Base-by-base conservation (phyloP, 2,329 filamentous ascomycete species). In the Periconia digitata region DNA sequence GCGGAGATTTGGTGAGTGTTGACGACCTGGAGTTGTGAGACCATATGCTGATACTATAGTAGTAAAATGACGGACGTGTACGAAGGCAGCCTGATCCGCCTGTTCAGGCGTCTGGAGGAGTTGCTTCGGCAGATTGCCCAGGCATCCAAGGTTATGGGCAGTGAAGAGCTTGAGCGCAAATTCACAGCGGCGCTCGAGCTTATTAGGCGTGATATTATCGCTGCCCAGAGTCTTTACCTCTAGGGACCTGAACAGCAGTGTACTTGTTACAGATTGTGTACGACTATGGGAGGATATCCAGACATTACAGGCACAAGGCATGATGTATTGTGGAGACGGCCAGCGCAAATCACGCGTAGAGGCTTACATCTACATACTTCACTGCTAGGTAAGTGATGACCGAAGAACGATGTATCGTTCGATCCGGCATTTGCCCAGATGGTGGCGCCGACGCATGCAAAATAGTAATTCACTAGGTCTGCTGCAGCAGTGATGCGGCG, bases 1-100 rank as follows among this genome's bases (percentile, higher is more conserved):
- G 85, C 89, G 1, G 86, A 96, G 60, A 96, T 99, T 54, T 97
- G 94, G 92, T 96, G 83, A 67, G 90, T n/a, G n/a, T n/a, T n/a
- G 83, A 40, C 44, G 22, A 20, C 35, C 20, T 35, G 49, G 42
- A 49, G 15, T 10, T 7, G 37, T 39, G 20, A 17, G 8, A 34
- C 13, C 17, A 15, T 41, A 12, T 43, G 46, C 34, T 56, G 42
- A 56, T 44, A 27, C 20, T 16, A 29, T 43, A n/a, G 40, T 47
- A 95, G 92, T 75, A 95, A 95, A 90, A 96, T 99, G 92, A 97
- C 94, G 22, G 92, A 96, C 63, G 90, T 92, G 22, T 99, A 96
- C 73, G 94, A 99, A 76, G 94, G 94, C 51, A 96, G 90, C 49
- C 78, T 99, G 52, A 97, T 99, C 62, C 90, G 94, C 41, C 85